These are phyloP conservation scores for Pseudogymnoascus sp. DNA, from an alignment of 2,329 filamentous ascomycete genomes.

Conservation along the genomic window DNA sequence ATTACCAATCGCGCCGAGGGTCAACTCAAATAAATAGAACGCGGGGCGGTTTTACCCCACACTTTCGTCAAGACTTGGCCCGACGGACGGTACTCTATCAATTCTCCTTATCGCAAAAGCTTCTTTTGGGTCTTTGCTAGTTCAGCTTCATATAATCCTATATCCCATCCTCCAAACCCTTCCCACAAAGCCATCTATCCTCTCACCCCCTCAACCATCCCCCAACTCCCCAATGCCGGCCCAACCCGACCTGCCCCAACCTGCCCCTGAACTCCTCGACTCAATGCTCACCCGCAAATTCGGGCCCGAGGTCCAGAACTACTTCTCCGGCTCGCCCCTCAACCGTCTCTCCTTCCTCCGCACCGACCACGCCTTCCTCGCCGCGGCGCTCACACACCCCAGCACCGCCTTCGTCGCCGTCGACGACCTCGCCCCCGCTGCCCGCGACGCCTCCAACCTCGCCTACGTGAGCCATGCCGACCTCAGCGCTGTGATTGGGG, in stretches of 20 bases:
- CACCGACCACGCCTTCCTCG: slow-evolving; percentile 60
- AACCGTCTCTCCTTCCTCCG: slow-evolving; percentile 76
- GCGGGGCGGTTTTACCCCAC: neutral
- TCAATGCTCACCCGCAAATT: slow-evolving; percentile 66
- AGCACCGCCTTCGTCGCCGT: slow-evolving; percentile 67
- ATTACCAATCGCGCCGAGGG: neutral
- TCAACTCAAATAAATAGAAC: neutral
- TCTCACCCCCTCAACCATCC: neutral
- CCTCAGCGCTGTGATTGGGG: slow-evolving; percentile 59
- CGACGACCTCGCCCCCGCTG: slow-evolving; percentile 67
- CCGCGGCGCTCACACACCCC: slow-evolving; percentile 55
- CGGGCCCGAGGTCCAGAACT: slow-evolving; percentile 72
- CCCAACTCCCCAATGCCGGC: slow-evolving; percentile 23
- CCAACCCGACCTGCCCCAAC: slow-evolving; percentile 26
- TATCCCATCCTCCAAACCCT: neutral
- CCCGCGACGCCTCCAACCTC: slow-evolving; percentile 50
- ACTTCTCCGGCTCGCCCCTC: slow-evolving; percentile 69
- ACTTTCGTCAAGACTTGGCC: neutral
- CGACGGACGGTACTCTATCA: neutral
- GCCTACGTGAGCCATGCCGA: slow-evolving; percentile 62
- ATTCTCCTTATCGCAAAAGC: neutral
- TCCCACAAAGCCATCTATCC: neutral
- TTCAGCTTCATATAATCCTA: neutral
- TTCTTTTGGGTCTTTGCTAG: neutral
- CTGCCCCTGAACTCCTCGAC: slow-evolving; percentile 27